Conservation (phyloP, 1,284 basidiomycete genomes). For the Ganoderma boninense region DNA sequence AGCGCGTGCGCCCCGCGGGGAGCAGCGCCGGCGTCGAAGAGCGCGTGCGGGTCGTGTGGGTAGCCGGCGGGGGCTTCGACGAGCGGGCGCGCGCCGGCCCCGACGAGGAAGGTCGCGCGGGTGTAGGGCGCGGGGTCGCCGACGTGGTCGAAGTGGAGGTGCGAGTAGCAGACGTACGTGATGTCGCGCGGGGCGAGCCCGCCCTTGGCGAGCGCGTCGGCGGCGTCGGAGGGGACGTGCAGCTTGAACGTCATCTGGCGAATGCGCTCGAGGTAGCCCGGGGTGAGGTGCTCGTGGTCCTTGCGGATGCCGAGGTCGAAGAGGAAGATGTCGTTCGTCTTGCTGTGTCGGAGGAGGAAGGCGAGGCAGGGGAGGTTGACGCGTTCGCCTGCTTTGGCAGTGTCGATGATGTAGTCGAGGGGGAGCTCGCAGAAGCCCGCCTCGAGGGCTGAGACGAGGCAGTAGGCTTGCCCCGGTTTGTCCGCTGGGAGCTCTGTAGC, state of each 20-base stretch:
- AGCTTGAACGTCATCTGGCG: slow-evolving; percentile 29
- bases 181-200: slow-evolving; percentile 52
- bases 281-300: slow-evolving; percentile 54
- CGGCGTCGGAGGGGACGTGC: slow-evolving; percentile 51
- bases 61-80: slow-evolving; percentile 46
- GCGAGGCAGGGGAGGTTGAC: slow-evolving; percentile 50
- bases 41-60: slow-evolving; percentile 48
- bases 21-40: slow-evolving; percentile 48
- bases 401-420: slow-evolving; percentile 49
- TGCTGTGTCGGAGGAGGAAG: slow-evolving; percentile 55
- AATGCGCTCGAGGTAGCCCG: slow-evolving; percentile 19
- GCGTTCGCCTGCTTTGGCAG: slow-evolving; percentile 37
- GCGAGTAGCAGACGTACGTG: slow-evolving; percentile 57
- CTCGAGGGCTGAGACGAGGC: slow-evolving; percentile 57
- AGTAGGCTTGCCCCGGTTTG: slow-evolving; percentile 26
- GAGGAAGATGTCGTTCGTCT: slow-evolving; percentile 45
- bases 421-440: slow-evolving; percentile 51
- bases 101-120: slow-evolving; percentile 57
- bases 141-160: slow-evolving; percentile 55
- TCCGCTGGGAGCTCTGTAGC: slow-evolving; percentile 8
- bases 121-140: slow-evolving; percentile 56
- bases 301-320: slow-evolving; percentile 64
- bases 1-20: slow-evolving; percentile 52
- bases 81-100: slow-evolving; percentile 43
- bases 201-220: slow-evolving; percentile 57